Conservation (phyloP, 257 asterid species). For the Nemophila menziesii region DNA sequence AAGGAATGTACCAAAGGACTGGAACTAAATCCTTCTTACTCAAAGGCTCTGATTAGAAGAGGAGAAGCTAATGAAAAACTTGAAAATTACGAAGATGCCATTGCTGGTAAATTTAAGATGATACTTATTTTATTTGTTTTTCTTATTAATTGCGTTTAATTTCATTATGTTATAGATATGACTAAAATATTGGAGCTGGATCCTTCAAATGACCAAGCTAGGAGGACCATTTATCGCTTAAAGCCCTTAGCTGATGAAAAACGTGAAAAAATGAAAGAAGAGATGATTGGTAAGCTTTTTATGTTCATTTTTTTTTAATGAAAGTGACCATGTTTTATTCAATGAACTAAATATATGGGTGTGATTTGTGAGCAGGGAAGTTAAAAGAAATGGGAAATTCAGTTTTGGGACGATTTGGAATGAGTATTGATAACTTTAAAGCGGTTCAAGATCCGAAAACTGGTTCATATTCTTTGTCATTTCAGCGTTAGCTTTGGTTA, state of each 20-base stretch:
- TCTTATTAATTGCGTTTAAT: constrained; percentile 4
- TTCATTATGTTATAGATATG: constrained; percentile 45
- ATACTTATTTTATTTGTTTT: neutral
- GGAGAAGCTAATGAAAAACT: constrained; percentile 87
- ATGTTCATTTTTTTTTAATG: too few relatives aligned
- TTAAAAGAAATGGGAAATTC: constrained; percentile 88
- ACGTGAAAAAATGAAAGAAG: constrained; percentile 97
- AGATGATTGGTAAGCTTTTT: constrained; percentile 71
- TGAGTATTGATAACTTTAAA: constrained; percentile 88
- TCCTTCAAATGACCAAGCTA: constrained; percentile 65
- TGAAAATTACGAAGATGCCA: constrained; percentile 77
- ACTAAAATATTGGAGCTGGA: constrained; percentile 72
- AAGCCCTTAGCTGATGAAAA: constrained; percentile 93
- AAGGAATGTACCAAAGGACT: constrained; percentile 87
- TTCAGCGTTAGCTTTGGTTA: constrained; percentile 41
- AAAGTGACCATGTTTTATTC: too few relatives aligned
- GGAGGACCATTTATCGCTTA: constrained; percentile 59
- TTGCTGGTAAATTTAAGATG: constrained; percentile 38
- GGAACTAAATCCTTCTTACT: constrained; percentile 68
- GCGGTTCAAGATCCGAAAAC: constrained; percentile 86
- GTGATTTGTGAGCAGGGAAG: constrained; percentile 42
- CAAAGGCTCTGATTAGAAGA: constrained; percentile 74
- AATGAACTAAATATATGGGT: neutral
- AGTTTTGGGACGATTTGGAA: constrained; percentile 80
- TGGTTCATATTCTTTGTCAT: constrained; percentile 72